Evolutionary conservation across 192 early-diverging fungal genomes (phyloP), one percentile per base, ranked within the genome.

Genomic region (Podila minutissima): DNA sequence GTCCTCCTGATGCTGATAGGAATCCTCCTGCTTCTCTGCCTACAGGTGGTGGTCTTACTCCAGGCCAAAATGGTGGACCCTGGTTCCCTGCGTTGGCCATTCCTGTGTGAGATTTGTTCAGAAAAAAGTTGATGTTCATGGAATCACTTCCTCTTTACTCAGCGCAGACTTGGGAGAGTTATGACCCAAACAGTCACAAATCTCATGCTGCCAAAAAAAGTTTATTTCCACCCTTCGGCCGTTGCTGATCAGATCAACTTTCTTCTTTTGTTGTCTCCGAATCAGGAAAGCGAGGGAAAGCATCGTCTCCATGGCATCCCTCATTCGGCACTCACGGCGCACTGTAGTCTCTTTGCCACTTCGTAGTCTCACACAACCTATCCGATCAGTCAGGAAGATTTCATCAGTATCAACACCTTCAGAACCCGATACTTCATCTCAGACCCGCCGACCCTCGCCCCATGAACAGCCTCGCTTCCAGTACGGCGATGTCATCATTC

Each of bases 401-500:
- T 46, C 41, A 4, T 17, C 41, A 17, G 53, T 55, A 2, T 22
- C 6, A 55, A 6, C 53, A 26, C 53, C 53, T n/a, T 0, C 22
- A 26, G 53, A 55, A 26, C 24, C 24, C n/a, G 24, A 26, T 9
- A 55, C 20, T n/a, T 53, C 50, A n/a, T 53, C 5, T 53, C 50
- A 53, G 3, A 70, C 22, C 68, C n/a, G 19, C 2, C 9, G 59
- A 19, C 12, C 63, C 38, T 67, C 65, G 3, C 70, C 64, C 6
- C 35, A 66, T 4, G 66, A 63, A 15, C 70, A 79, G 20, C 75
- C 75, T 8, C 26, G 53, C 2, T 79, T 79, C 20, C 69, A 61
- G 28, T 79, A 79, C 11, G 75, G 75, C 2, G 75, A 79, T 72
- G 75, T 79, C 9, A 38, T 79, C n/a, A 26, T 79, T 26, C n/a